Evolutionary conservation across 768 basidiomycete species (phyloP).

Genomic region (Coprinopsis marcescibilis): DNA sequence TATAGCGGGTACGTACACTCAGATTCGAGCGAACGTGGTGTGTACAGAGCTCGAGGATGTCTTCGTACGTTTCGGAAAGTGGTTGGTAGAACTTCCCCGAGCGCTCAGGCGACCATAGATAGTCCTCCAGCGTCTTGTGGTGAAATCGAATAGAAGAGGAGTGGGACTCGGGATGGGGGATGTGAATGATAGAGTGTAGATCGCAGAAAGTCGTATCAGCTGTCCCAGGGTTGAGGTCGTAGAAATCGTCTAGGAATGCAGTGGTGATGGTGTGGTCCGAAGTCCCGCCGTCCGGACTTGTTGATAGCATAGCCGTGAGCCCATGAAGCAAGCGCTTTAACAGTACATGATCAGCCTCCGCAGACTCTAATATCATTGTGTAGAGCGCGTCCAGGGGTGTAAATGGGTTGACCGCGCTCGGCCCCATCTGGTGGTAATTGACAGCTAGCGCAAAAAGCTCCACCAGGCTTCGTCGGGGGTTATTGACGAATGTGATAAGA

Average conservation of each 20-base stretch:
- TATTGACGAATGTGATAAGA: constrained; percentile 20
- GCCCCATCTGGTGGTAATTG: not conserved
- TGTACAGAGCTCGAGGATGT: no score
- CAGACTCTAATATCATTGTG: not conserved
- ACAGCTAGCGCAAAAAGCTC: not conserved
- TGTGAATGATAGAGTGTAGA: not conserved
- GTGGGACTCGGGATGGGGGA: not conserved
- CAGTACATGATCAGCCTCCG: not conserved
- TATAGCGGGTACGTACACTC: no score
- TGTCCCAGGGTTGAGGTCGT: not conserved
- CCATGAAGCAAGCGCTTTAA: not conserved
- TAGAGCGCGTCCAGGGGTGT: constrained; percentile 15
- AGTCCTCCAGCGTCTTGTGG: not conserved
- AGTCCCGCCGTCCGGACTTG: not conserved
- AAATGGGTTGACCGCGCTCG: not conserved
- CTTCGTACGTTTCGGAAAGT: no score
- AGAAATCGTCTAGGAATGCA: not conserved
- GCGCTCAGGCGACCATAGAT: no score
- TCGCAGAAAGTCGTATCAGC: not conserved
- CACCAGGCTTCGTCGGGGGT: not conserved
- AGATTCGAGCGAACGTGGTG: no score
- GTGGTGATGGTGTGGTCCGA: not conserved
- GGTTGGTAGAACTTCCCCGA: no score
- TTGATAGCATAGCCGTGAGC: no score
- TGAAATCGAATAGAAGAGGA: no score